These are phyloP conservation scores for Gracilaria domingensis DNA, from an alignment of 23 red algal genomes.

Conservation along the genomic window DNA sequence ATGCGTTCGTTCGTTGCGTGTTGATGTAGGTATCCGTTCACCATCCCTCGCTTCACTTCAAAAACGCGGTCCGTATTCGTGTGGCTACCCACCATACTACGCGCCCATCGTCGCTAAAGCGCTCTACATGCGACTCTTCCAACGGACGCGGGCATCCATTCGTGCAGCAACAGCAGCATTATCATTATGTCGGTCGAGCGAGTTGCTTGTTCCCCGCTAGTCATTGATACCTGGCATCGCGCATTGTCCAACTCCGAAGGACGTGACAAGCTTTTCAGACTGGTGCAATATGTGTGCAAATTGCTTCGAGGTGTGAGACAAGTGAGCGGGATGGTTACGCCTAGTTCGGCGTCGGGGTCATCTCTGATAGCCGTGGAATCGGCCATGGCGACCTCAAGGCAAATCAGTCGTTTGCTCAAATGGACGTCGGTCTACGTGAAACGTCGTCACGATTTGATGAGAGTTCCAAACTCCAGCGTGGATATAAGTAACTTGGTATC, in stretches of 20 bases:
- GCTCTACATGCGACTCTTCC: background rate
- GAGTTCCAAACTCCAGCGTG: constrained; percentile 6
- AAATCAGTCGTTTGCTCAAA: constrained; percentile 67
- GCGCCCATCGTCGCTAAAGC: background rate
- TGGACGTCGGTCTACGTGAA: constrained; percentile 61
- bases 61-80: background rate
- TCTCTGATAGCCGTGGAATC: constrained; percentile 28
- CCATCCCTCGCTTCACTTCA: background rate
- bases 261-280: constrained; percentile 79
- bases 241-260: constrained; percentile 80
- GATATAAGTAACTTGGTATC: background rate
- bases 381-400: constrained; percentile 29
- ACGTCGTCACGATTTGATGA: background rate
- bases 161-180: background rate
- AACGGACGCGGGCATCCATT: background rate
- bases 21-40: background rate
- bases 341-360: constrained; percentile 14
- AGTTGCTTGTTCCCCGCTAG: constrained; percentile 26
- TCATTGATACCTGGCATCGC: constrained; percentile 45
- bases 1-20: too few relatives aligned
- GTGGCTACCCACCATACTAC: background rate
- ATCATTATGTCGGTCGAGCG: background rate
- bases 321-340: background rate
- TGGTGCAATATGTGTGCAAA: constrained; percentile 68
- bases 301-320: constrained; percentile 46